Conservation (phyloP, 441 rosid genomes). For the Geranium incanum region DNA sequence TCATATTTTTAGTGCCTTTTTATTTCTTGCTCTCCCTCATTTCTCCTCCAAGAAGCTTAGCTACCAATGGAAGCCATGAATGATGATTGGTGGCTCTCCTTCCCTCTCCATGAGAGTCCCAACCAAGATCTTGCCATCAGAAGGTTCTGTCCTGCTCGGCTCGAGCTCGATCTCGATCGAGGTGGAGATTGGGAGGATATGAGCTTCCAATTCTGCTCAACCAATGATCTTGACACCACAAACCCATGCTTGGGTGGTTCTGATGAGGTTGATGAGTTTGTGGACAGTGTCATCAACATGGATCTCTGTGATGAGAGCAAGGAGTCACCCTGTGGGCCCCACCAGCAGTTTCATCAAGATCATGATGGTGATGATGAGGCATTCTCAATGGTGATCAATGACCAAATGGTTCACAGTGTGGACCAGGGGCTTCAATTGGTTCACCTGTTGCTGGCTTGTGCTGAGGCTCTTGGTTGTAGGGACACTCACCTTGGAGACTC, state of each 20-base stretch:
- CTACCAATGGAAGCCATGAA: conserved; percentile 35
- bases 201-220: conserved; percentile 26
- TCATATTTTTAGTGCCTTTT: too few relatives aligned
- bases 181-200: conserved; percentile 29
- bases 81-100: conserved; percentile 28
- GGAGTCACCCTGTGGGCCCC: conserved; percentile 1
- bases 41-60: conserved; percentile 12
- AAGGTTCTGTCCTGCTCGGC: conserved; percentile 58
- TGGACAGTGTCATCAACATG: conserved; percentile 55
- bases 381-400: conserved; percentile 20
- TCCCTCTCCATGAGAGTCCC: conserved; percentile 30
- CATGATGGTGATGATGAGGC: conserved; percentile 15
- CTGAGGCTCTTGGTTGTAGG: conserved; percentile 61
- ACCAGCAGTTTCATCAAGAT: conserved; percentile 10
- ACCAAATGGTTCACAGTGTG: conserved; percentile 31
- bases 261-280: conserved; percentile 47
- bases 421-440: conserved; percentile 64
- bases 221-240: conserved; percentile 15
- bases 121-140: conserved; percentile 53
- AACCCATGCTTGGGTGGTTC: conserved; percentile 28
- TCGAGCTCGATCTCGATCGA: conserved; percentile 36
- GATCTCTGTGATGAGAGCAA: conserved; percentile 22
- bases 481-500: conserved; percentile 45
- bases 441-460: conserved; percentile 53
- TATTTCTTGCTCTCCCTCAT: not conserved